A percentile compares a stretch with the other conserved stretches of the same genome.
Conservation (phyloP, 140 eudicot species). For the Oenanthe javanica region DNA sequence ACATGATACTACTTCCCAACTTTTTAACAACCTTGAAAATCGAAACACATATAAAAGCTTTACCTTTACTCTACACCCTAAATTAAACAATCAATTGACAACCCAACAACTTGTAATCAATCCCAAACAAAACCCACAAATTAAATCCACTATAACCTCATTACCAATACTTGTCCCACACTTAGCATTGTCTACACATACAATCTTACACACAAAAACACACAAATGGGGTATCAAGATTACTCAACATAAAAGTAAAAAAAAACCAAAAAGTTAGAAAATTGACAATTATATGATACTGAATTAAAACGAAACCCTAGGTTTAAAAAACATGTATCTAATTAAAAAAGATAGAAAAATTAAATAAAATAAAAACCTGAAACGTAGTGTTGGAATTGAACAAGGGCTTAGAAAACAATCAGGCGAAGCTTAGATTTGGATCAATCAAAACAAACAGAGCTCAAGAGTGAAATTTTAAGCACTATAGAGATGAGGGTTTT, state of each 20-base stretch:
- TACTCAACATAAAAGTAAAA: background rate
- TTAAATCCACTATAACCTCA: background rate
- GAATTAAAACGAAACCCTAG: background rate
- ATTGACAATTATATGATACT: background rate
- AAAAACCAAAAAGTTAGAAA: background rate
- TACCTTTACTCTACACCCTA: background rate
- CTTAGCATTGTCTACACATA: background rate
- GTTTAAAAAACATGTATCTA: background rate
- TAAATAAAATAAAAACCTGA: background rate
- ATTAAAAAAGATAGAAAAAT: slow-evolving; percentile 21
- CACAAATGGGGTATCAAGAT: background rate
- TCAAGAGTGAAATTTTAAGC: background rate
- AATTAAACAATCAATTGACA: background rate
- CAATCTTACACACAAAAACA: background rate
- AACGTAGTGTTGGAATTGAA: background rate
- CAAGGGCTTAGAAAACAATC: background rate
- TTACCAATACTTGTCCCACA: background rate
- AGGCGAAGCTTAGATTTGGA: background rate
- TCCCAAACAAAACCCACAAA: background rate
- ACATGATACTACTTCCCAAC: background rate
- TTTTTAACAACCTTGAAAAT: background rate
- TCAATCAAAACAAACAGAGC: background rate
- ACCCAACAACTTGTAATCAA: background rate
- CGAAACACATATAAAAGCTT: background rate
- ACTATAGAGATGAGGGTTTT: background rate